A percentile compares a stretch with the other conserved stretches of the same genome.
Evolutionary conservation across 345 rosid genomes (phyloP).

Genomic region (Eucalyptus pauciflora): DNA sequence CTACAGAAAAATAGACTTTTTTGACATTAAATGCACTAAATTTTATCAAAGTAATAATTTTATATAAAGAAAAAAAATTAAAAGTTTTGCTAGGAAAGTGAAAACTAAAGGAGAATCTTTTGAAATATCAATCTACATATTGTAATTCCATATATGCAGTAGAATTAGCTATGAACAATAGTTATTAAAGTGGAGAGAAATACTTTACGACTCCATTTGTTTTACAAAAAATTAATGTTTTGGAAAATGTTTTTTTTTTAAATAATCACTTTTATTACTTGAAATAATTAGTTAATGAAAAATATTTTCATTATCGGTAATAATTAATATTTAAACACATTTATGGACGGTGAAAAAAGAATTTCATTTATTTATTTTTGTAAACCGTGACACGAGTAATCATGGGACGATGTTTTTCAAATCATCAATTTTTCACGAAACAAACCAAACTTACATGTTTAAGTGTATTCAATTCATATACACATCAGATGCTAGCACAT

Average conservation of each 20-base stretch:
- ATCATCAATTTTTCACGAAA: background rate
- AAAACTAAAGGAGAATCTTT: background rate
- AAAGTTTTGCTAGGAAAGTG: background rate
- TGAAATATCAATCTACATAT: background rate
- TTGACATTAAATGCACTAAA: background rate
- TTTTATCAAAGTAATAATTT: background rate
- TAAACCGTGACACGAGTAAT: background rate
- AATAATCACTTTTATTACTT: background rate
- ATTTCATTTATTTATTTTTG: background rate
- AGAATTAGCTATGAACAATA: background rate
- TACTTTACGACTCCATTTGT: background rate
- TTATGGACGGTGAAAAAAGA: fast-evolving
- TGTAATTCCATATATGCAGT: background rate
- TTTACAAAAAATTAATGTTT: background rate
- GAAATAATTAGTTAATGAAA: background rate
- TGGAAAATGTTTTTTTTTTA: background rate
- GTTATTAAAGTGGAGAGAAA: background rate
- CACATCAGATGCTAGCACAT: background rate
- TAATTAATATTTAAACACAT: background rate
- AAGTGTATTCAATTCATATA: fast-evolving
- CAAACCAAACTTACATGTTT: background rate
- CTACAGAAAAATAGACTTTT: background rate
- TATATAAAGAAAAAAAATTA: background rate
- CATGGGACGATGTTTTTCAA: background rate
- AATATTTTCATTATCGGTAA: background rate